Evolutionary conservation across 495 filamentous ascomycete species (phyloP).

Genomic region (Acidomyces sp.): DNA sequence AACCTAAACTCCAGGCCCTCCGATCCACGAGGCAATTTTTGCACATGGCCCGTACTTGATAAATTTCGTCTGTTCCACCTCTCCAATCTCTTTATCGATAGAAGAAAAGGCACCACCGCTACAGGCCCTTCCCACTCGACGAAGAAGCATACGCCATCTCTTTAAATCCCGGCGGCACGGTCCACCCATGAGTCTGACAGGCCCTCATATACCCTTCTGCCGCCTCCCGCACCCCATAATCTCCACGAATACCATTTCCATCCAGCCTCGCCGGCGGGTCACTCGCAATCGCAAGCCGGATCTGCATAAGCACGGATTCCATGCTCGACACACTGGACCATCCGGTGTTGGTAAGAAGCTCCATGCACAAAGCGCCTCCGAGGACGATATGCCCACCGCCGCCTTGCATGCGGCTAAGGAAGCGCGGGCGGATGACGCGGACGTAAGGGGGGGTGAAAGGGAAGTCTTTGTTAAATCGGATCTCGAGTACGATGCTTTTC

Average conservation of each 20-base stretch:
- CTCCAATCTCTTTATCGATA: no score
- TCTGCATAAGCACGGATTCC: slow-evolving; percentile 71
- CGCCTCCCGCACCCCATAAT: slow-evolving; percentile 61
- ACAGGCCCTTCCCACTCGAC: no score
- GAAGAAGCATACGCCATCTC: slow-evolving; percentile 26
- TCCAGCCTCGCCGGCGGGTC: slow-evolving; percentile 60
- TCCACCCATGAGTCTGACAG: slow-evolving; percentile 49
- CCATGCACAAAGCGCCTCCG: slow-evolving; percentile 88
- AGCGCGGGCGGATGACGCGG: slow-evolving; percentile 69
- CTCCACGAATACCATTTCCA: slow-evolving; percentile 14
- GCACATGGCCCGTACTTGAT: no score
- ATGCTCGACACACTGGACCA: slow-evolving; percentile 64
- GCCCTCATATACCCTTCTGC: slow-evolving; percentile 59
- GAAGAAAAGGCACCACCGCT: no score
- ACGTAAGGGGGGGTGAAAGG: slow-evolving; percentile 77
- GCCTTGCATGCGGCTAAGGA: slow-evolving; percentile 53
- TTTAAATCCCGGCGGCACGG: slow-evolving; percentile 27
- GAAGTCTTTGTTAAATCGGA: slow-evolving; percentile 62
- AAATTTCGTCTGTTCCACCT: no score
- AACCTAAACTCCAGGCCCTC: no score
- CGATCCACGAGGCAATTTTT: no score
- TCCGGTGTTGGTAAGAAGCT: slow-evolving; percentile 71
- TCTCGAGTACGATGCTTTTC: slow-evolving; percentile 61
- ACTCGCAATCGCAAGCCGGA: slow-evolving; percentile 61
- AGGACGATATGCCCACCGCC: slow-evolving; percentile 81